Conservation (phyloP, 1,284 basidiomycete species). For the Heterobasidion occidentale region DNA sequence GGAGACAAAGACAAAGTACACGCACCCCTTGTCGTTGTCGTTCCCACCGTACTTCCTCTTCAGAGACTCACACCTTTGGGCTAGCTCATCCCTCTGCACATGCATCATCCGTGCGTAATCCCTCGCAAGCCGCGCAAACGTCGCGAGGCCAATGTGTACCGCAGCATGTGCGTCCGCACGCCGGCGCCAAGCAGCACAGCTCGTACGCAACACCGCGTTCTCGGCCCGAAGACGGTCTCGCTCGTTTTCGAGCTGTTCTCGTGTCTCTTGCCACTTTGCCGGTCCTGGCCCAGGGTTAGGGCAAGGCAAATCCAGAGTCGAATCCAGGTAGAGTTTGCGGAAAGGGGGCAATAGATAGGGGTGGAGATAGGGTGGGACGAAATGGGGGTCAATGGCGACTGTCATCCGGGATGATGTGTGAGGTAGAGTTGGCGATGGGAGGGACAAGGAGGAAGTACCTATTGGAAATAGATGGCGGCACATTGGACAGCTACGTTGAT, state of each 20-base stretch:
- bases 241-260: constrained; percentile 19
- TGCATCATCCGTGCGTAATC: constrained; percentile 39
- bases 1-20: not conserved
- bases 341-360: constrained; percentile 42
- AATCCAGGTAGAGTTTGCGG: constrained; percentile 40
- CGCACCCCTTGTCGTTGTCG: not conserved
- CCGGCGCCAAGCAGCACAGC: constrained; percentile 46
- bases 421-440: not conserved
- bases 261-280: not conserved
- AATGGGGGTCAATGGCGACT: constrained; percentile 38
- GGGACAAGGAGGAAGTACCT: constrained; percentile 17
- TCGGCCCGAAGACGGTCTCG: constrained; percentile 40
- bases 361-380: constrained; percentile 41
- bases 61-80: constrained; percentile 27
- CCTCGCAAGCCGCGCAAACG: constrained; percentile 37
- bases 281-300: not conserved
- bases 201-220: constrained; percentile 37
- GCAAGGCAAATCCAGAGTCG: constrained; percentile 12
- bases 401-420: constrained; percentile 2
- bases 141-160: constrained; percentile 44
- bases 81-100: constrained; percentile 34
- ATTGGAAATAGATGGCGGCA: constrained; percentile 43
- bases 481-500: constrained; percentile 35
- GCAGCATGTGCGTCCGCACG: constrained; percentile 50
- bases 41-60: not conserved